phyloP scores from a whole-genome alignment of 305 asterid genomes.

The Solanum hybrid region DNA sequence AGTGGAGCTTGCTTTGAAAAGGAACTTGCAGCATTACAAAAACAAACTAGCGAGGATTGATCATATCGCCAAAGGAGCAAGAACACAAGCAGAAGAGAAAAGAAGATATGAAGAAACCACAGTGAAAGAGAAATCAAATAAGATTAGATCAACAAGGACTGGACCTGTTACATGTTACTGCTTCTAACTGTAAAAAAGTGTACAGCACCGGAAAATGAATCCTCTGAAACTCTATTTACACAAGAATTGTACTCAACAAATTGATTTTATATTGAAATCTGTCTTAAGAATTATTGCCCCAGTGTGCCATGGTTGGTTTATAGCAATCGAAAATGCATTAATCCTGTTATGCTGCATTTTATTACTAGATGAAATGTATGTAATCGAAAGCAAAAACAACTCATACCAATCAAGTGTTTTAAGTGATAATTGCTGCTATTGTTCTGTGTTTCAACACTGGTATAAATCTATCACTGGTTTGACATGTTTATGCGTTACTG shows the following conservation, averaged over 20 bases:
- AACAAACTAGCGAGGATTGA: conserved; percentile 46
- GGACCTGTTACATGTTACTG: conserved; percentile 43
- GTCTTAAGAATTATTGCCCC: background rate
- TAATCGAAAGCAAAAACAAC: no score
- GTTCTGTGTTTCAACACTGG: background rate
- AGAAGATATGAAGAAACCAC: conserved; percentile 33
- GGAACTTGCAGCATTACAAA: conserved; percentile 45
- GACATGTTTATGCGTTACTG: background rate
- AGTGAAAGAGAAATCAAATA: conserved; percentile 41
- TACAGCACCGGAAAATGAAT: background rate
- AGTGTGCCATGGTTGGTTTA: background rate
- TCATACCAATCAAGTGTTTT: background rate
- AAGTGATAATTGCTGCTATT: background rate
- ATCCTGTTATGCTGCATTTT: background rate
- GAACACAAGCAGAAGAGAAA: conserved; percentile 43
- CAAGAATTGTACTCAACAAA: background rate
- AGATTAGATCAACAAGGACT: conserved; percentile 34
- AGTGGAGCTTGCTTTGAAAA: conserved; percentile 33
- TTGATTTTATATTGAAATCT: background rate
- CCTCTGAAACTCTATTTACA: background rate
- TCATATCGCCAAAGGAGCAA: conserved; percentile 39
- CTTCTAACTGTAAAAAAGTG: conserved; percentile 18
- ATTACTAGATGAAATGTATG: background rate
- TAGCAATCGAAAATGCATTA: background rate
- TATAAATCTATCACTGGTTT: background rate